Base-by-base conservation (phyloP, 495 filamentous ascomycete genomes). In the Aspergillus nidulans region DNA sequence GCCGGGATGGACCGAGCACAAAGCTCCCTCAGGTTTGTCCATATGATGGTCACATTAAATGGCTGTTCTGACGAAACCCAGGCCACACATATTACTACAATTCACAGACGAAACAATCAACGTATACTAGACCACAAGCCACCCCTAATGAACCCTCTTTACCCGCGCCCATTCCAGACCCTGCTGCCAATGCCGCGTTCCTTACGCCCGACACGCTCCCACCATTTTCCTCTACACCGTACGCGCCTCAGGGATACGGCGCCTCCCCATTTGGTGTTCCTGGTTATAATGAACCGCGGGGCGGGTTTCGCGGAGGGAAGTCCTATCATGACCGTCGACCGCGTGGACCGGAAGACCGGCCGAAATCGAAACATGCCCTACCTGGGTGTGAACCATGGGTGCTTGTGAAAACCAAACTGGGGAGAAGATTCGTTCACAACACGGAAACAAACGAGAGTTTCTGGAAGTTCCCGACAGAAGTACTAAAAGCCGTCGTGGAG, bases 51-150 rank as follows among this genome's bases (percentile, higher is more conserved):
- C 46, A n/a, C 42, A 34, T 52, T 16, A 10, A 36, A 54, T 9
- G 10, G 6, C 36, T 49, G 21, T 24, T 42, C 57, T 61, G 56
- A 59, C 61, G 54, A 47, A 57, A 19, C 45, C 26, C 28, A 88
- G 86, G 92, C 6, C 91, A 95, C 64, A 77, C 81, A 13, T 97
- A 95, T 71, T 96, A 92, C 67, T 94, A 95, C 73, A 88, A 96
- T 72, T 74, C 84, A n/a, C 70, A 78, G 26, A 96, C 90, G 0
- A 92, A 95, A 63, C 75, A 88, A 65, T 96, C 92, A 1, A 96
- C 91, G 36, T 96, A 96, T 65, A 85, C 79, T 18, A 81, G 88
- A 43, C 91, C 91, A 6, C 66, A 69, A 52, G 62, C 68, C 15
- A 42, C 71, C 26, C 55, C 64, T 34, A 53, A 66, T 21, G 62